These are phyloP conservation scores for Ophiostoma piceae DNA, from an alignment of 2,329 filamentous ascomycete genomes.

Conservation along the genomic window DNA sequence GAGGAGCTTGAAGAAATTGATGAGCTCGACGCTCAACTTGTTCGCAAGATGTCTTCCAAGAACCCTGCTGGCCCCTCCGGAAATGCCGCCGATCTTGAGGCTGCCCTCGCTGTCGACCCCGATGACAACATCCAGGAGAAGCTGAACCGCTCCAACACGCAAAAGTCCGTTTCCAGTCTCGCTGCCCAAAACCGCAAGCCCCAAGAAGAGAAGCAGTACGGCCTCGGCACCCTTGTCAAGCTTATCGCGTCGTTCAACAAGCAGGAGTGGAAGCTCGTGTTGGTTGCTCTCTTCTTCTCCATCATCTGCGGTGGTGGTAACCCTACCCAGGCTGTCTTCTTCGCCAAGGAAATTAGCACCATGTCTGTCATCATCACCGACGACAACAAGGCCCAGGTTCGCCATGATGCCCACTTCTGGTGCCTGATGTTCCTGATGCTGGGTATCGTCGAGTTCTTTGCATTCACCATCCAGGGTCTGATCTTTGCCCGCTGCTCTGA, in stretches of 20 bases:
- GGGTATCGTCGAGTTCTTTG: slow-evolving; percentile 65
- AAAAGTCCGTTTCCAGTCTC: slow-evolving; percentile 63
- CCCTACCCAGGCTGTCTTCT: slow-evolving; percentile 61
- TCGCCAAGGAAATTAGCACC: slow-evolving; percentile 78
- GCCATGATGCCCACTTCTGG: slow-evolving; percentile 76
- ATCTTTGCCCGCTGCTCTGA: slow-evolving; percentile 84
- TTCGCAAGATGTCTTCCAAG: slow-evolving; percentile 42
- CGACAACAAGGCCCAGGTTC: slow-evolving; percentile 51
- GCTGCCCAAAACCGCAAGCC: slow-evolving; percentile 54
- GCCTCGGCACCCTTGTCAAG: slow-evolving; percentile 69
- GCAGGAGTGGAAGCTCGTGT: slow-evolving; percentile 65
- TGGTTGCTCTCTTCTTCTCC: slow-evolving; percentile 65
- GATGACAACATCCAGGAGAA: slow-evolving; percentile 57
- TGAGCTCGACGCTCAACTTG: slow-evolving; percentile 49
- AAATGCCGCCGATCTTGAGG: slow-evolving; percentile 13
- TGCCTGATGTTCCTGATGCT: slow-evolving; percentile 83
- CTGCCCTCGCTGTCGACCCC: slow-evolving; percentile 48
- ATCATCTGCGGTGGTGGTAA: slow-evolving; percentile 77
- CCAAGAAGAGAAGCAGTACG: slow-evolving; percentile 51
- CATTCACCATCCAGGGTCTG: slow-evolving; percentile 63
- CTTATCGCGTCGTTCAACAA: slow-evolving; percentile 76
- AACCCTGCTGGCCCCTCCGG: slow-evolving; percentile 18
- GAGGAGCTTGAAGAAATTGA: slow-evolving; percentile 43
- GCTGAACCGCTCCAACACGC: slow-evolving; percentile 50
- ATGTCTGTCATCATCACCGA: slow-evolving; percentile 35